Percentiles rank a stretch among this genome's conserved stretches.
Conservation (phyloP, 2,329 filamentous ascomycete species). For the Aspergillus pseudonomiae region DNA sequence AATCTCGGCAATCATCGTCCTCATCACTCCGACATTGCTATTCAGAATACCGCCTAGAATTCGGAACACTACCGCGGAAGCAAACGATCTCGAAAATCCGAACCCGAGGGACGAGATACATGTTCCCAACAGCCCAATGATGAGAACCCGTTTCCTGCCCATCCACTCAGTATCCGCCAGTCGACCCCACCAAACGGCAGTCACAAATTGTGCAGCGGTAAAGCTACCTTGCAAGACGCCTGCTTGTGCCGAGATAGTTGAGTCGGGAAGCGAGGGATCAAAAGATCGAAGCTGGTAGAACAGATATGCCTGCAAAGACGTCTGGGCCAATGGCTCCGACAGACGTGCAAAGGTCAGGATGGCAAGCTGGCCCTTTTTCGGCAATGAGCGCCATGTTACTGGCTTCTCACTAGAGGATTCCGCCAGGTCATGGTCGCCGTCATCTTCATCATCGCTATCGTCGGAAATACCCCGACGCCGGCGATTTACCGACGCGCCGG, state of each 20-base stretch:
- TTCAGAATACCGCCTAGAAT: slow-evolving; percentile 69
- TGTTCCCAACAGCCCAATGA: slow-evolving; percentile 75
- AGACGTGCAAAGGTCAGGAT: slow-evolving; percentile 78
- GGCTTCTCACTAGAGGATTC: slow-evolving; percentile 41
- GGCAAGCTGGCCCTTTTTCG: slow-evolving; percentile 74
- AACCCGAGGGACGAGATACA: slow-evolving; percentile 68
- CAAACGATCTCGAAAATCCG: slow-evolving; percentile 68
- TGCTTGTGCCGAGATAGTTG: slow-evolving; percentile 73
- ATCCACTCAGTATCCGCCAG: slow-evolving; percentile 65
- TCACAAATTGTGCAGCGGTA: slow-evolving; percentile 79
- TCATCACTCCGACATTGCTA: slow-evolving; percentile 74
- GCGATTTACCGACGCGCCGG: slow-evolving; percentile 19
- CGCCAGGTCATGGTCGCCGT: slow-evolving; percentile 17
- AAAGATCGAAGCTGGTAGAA: slow-evolving; percentile 89
- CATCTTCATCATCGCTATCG: slow-evolving; percentile 21
- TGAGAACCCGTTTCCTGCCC: slow-evolving; percentile 76
- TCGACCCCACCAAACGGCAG: slow-evolving; percentile 80
- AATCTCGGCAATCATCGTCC: slow-evolving; percentile 74
- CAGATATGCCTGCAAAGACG: slow-evolving; percentile 76
- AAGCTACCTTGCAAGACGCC: slow-evolving; percentile 79
- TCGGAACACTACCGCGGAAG: slow-evolving; percentile 65
- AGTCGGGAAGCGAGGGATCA: slow-evolving; percentile 58
- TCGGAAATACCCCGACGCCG: slow-evolving; percentile 13
- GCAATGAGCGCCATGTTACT: slow-evolving; percentile 72
- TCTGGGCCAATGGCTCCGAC: slow-evolving; percentile 81